Evolutionary conservation across 2,329 filamentous ascomycete species (phyloP), one percentile per base, ranked within the genome.

Genomic region (Monosporascus sp.): DNA sequence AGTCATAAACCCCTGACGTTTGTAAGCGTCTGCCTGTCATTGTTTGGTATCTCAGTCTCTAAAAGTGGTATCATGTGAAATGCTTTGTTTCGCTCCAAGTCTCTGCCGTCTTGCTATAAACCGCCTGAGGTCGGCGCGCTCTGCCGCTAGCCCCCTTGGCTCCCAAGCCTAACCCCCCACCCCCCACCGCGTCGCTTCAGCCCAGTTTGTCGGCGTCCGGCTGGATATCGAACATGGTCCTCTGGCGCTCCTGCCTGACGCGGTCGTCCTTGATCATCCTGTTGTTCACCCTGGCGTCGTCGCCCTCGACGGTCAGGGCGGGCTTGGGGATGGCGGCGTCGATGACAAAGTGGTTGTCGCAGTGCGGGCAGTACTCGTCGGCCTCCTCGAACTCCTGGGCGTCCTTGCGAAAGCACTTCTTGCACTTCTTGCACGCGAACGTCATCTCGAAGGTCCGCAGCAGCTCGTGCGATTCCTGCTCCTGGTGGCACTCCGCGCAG

Each of bases 371-470:
- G 79, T 96, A 99, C 72, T 99, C 95, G 75, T 99, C 94, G 69
- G 89, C 87, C 63, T 99, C 94, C 63, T 99, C 94, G 65, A 96
- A 97, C 70, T 96, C 89, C 60, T 84, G 77, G 46, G 88, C 88
- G 65, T 99, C 90, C 70, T 97, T 99, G 62, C 94, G 88, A 78
- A 99, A 99, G 73, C 87, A 92, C 75, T 99, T 99, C 63, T 88
- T 92, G 85, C 94, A 99, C 77, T 99, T 99, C 67, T 99, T 99
- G 82, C 94, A 99, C 50, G 90, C 91, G 67, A 99, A 97, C 38
- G 78, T 82, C 91, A 99, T 96, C 68, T 99, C 94, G 63, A 86
- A 80, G 59, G 78, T 80, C 73, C 96, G 88, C 51, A 82, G 74
- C 22, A 99, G 84, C 38, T 81, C 74, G 71, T 97, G 94, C 56